Base-by-base conservation (phyloP, 2,329 filamentous ascomycete species). In the Fusarium chlamydosporum region DNA sequence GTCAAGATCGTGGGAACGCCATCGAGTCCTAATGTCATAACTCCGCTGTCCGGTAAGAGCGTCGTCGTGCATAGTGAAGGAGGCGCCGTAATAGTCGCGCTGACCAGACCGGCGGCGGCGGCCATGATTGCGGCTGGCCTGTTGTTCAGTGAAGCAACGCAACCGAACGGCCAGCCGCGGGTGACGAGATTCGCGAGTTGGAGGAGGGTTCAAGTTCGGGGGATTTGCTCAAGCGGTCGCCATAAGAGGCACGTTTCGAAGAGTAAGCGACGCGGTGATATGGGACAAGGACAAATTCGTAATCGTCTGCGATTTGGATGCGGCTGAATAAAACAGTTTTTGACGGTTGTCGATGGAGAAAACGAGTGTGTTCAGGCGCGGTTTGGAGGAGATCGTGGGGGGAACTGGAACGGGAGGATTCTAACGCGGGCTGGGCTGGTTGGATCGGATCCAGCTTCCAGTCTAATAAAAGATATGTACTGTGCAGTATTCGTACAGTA, bases 1-100 rank as follows among this genome's bases (percentile, higher is more conserved):
- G 85, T 83, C 71, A 92, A 83, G 43, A 86, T 89, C 72, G 91
- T 82, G 68, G 85, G 71, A 27, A 72, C 81, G 56, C 85, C 82
- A 69, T 82, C 83, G 67, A 83, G 81, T 56, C 80, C 79, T 58
- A 91, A 76, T 61, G 85, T 82, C 68, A 86, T 75, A 47, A 85
- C 75, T 53, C 82, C 84, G 59, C 78, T 78, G 53, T 79, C 79
- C 5, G 83, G 82, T 33, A 86, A 76, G 56, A 81, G 77, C 56
- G 79, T 78, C 42, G 81, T 79, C 33, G 79, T 78, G 76, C 82
- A 84, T 53, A 78, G 70, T 54, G 75, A 70, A 35, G 77, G 70
- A 56, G 72, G 71, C 63, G 74, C 73, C 61, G 77, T 74, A 50
- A 74, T 56, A 54, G 76, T 71, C 65, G 74, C 70, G 40, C 70